phyloP scores from a whole-genome alignment of 768 basidiomycete genomes.

The Crucibulum laeve region DNA sequence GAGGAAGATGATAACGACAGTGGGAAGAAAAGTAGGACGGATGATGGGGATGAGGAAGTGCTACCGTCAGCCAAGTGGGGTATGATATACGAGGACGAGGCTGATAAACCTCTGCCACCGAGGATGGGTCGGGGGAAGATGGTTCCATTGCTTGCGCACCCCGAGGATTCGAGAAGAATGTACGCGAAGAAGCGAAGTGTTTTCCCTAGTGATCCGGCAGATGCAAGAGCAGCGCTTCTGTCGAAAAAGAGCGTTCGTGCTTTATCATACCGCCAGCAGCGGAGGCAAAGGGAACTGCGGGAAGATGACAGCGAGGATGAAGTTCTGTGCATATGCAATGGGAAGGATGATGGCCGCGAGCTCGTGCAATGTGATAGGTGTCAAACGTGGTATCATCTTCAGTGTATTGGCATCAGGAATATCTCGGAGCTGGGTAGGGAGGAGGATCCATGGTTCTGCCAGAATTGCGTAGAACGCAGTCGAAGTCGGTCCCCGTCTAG shows the following conservation, averaged over 20 bases:
- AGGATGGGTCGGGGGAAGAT: constrained; percentile 55
- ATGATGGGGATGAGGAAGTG: constrained; percentile 24
- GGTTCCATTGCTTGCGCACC: constrained; percentile 47
- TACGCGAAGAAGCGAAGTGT: constrained; percentile 23
- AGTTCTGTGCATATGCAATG: constrained; percentile 61
- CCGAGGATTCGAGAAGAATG: constrained; percentile 19
- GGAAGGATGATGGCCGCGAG: constrained; percentile 65
- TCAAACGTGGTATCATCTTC: constrained; percentile 76
- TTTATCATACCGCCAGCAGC: constrained; percentile 49
- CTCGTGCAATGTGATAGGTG: constrained; percentile 83
- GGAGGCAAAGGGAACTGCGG: constrained; percentile 28
- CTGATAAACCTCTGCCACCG: constrained; percentile 20
- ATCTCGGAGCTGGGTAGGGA: constrained; percentile 65
- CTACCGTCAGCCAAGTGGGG: constrained; percentile 24
- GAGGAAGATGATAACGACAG: constrained; percentile 42
- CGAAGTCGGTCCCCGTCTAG: constrained; percentile 37
- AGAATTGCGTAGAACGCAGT: constrained; percentile 43
- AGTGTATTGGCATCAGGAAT: constrained; percentile 70
- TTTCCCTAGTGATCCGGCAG: constrained; percentile 67
- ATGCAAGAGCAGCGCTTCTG: constrained; percentile 69
- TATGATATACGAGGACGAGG: constrained; percentile 21
- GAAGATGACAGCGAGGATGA: constrained; percentile 39
- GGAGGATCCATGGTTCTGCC: constrained; percentile 80
- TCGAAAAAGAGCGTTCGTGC: constrained; percentile 68
- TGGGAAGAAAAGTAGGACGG: constrained; percentile 9